Base-by-base conservation (phyloP, 106 monocot genomes). In the Triglochin maritima region DNA sequence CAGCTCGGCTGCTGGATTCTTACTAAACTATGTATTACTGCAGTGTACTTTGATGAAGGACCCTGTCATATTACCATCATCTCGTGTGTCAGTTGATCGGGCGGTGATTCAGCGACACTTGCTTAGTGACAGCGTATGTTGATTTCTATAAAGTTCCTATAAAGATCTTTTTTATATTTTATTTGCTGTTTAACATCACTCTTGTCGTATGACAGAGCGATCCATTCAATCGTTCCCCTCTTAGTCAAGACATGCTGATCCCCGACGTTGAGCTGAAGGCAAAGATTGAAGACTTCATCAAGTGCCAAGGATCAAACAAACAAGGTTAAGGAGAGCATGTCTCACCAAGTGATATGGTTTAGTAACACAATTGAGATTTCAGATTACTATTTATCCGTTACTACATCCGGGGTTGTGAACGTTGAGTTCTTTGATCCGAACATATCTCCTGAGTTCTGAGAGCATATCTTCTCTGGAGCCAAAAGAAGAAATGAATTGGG, bases 21-120 rank as follows among this genome's bases (percentile, higher is more conserved):
- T 15, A 57, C 17, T 57, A 12, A 44, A 48, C 17, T 49, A 10
- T 48, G 46, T 29, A 7, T 10, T 59, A 13, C 71, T 77, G 81
- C 87, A 95, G 95, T 95, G 82, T 63, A 90, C 90, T 2, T 63
- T 95, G 73, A 90, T 95, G 95, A 95, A 90, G 70, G 95, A 95
- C 78, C 95, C 95, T 55, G 95, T 95, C 7, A 95, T 83, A 44
- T 74, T 95, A 65, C 95, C 95, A 46, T 95, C 95, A 48, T 95
- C 95, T 60, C 82, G 66, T 68, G 71, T 90, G 11, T 77, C 87
- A 41, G 47, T 95, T 47, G 95, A 95, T 72, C 83, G 95, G 64
- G 45, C 87, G 6, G 90, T 95, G 11, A 95, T 95, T 60, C 87
- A 87, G 68, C 90, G 95, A 63, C 95, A 95, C 76, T 72, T 95